Conservation (phyloP, 2,329 filamentous ascomycete species). For the Penicillium polonicum region DNA sequence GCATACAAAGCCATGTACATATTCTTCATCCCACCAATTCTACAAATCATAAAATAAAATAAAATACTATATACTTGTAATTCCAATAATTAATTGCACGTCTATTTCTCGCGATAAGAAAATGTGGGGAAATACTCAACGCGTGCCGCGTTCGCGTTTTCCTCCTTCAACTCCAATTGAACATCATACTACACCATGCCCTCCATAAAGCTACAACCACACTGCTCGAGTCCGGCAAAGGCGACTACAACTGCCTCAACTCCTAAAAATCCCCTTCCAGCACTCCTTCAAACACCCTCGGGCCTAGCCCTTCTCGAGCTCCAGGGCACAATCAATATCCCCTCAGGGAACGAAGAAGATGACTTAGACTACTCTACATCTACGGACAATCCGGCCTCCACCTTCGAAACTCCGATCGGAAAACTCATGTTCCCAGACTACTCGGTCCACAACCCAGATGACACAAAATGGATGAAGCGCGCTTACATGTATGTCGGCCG, state of each 20-base stretch:
- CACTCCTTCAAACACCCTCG: constrained; percentile 82
- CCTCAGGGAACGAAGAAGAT: constrained; percentile 41
- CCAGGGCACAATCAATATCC: constrained; percentile 84
- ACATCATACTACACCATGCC: constrained; percentile 33
- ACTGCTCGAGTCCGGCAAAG: constrained; percentile 13
- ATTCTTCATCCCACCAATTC: not conserved
- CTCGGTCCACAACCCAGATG: constrained; percentile 51
- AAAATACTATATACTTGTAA: not conserved
- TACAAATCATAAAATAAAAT: not conserved
- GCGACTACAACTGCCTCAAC: not conserved
- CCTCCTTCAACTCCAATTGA: not conserved
- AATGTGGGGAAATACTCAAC: constrained; percentile 18
- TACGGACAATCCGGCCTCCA: constrained; percentile 10
- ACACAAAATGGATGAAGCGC: constrained; percentile 81
- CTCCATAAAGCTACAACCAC: constrained; percentile 41
- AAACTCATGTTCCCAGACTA: constrained; percentile 78
- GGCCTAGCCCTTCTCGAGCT: constrained; percentile 89
- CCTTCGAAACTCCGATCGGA: constrained; percentile 60
- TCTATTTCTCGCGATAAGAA: not conserved
- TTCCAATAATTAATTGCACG: not conserved
- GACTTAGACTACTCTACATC: constrained; percentile 26
- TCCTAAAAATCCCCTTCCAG: constrained; percentile 63
- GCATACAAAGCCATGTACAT: not conserved
- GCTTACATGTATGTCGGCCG: constrained; percentile 85
- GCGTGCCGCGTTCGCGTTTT: constrained; percentile 20